These are phyloP conservation scores for Fagus sylvatica DNA, from an alignment of 306 rosid genomes.

Conservation along the genomic window DNA sequence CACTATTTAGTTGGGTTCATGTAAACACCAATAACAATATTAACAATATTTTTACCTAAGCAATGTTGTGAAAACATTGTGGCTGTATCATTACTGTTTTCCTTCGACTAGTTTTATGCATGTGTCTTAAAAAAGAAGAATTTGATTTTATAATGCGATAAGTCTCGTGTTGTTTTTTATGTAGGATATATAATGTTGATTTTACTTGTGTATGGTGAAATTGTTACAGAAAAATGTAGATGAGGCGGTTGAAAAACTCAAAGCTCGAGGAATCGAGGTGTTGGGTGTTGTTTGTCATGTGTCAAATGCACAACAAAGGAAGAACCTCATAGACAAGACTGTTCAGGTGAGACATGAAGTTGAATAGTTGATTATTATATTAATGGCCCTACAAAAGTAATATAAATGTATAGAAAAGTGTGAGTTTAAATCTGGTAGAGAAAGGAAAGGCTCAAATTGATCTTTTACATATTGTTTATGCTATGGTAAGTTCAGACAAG, in stretches of 20 bases:
- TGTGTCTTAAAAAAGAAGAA: background rate
- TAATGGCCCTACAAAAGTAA: background rate
- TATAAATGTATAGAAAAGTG: background rate
- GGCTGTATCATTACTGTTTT: background rate
- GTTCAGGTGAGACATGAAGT: constrained; percentile 49
- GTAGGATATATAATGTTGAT: too few relatives aligned
- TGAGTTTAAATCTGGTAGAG: too few relatives aligned
- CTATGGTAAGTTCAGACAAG: background rate
- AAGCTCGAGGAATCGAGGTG: constrained; percentile 68
- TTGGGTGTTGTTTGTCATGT: constrained; percentile 84
- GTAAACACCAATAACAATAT: too few relatives aligned
- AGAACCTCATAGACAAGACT: constrained; percentile 68
- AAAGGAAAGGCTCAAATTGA: background rate
- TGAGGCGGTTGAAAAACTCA: constrained; percentile 71
- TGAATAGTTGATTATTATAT: background rate
- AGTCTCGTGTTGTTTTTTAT: too few relatives aligned
- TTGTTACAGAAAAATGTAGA: constrained; percentile 81
- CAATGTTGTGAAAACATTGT: too few relatives aligned
- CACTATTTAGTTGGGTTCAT: too few relatives aligned
- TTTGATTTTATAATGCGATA: background rate
- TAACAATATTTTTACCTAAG: too few relatives aligned
- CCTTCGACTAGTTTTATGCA: background rate
- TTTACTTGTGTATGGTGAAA: constrained; percentile 10
- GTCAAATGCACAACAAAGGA: constrained; percentile 75
- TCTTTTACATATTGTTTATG: background rate